Percentiles rank a stretch among this genome's conserved stretches.
phyloP scores from a whole-genome alignment of 192 early-diverging fungal genomes.

The Linnemannia hyalina region DNA sequence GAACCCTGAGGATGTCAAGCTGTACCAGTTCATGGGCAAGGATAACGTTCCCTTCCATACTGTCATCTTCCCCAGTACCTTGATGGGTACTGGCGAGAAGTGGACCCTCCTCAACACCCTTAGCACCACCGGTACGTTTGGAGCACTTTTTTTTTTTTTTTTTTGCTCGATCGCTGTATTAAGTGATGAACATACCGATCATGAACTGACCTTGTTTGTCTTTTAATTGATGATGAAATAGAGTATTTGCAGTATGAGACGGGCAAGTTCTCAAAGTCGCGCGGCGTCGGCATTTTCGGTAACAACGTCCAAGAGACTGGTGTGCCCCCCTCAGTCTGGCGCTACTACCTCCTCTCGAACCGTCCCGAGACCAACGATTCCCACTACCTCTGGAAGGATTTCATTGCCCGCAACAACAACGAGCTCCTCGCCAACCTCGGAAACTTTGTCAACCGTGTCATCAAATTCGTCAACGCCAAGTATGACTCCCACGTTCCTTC shows the following conservation, averaged over 20 bases:
- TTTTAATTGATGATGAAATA: constrained; percentile 30
- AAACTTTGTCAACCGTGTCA: constrained; percentile 97
- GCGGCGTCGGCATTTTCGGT: constrained; percentile 97
- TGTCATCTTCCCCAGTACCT: constrained; percentile 92
- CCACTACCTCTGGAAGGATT: constrained; percentile 93
- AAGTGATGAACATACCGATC: background rate
- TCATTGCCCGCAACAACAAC: constrained; percentile 94
- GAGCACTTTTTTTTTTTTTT: background rate
- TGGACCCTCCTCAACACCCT: constrained; percentile 96
- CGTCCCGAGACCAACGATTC: constrained; percentile 95
- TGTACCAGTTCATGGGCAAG: constrained; percentile 99
- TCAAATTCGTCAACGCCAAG: constrained; percentile 94
- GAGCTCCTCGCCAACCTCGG: constrained; percentile 96
- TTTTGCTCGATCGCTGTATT: constrained; percentile 7
- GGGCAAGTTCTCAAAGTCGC: constrained; percentile 97
- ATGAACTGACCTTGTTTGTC: background rate
- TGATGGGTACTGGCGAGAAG: constrained; percentile 88
- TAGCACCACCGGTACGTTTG: constrained; percentile 83
- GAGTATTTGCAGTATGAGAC: constrained; percentile 98
- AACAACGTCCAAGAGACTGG: constrained; percentile 93
- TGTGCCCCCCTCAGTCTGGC: constrained; percentile 93
- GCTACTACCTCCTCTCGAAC: constrained; percentile 94
- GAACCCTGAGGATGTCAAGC: constrained; percentile 94
- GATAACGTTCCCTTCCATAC: constrained; percentile 99
- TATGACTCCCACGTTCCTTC: constrained; percentile 89